A percentile compares a stretch with the other conserved stretches of the same genome.
Conservation (phyloP, 106 monocot species). For the Posidonia australis region DNA sequence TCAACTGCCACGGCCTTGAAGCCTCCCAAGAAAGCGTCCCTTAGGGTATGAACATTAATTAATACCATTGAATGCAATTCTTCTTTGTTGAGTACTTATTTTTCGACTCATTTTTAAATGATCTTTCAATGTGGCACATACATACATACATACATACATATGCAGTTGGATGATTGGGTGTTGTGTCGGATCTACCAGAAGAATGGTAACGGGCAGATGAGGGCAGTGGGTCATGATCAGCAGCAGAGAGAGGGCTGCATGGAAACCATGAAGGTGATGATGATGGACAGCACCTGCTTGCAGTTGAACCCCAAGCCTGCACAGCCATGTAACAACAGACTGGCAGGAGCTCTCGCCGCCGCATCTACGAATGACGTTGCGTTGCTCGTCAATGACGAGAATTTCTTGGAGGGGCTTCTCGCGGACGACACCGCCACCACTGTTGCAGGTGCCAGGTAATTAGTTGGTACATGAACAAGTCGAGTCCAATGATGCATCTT, state of each 20-base stretch:
- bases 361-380: neutral
- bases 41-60: neutral
- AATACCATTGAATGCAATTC: no score
- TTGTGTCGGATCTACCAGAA: neutral
- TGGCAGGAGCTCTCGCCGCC: neutral
- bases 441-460: neutral
- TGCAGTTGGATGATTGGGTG: conserved; percentile 1
- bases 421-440: neutral
- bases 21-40: neutral
- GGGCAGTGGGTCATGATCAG: no score
- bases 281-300: neutral
- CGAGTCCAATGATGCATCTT: no score
- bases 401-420: neutral
- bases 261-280: neutral
- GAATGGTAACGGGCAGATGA: neutral
- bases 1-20: no score
- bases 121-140: no score
- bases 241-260: neutral
- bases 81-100: no score
- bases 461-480: no score
- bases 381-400: neutral
- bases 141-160: neutral
- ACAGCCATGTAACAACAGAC: no score
- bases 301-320: neutral
- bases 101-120: no score